phyloP scores from a whole-genome alignment of 441 rosid species.

The Corymbia citriodora region DNA sequence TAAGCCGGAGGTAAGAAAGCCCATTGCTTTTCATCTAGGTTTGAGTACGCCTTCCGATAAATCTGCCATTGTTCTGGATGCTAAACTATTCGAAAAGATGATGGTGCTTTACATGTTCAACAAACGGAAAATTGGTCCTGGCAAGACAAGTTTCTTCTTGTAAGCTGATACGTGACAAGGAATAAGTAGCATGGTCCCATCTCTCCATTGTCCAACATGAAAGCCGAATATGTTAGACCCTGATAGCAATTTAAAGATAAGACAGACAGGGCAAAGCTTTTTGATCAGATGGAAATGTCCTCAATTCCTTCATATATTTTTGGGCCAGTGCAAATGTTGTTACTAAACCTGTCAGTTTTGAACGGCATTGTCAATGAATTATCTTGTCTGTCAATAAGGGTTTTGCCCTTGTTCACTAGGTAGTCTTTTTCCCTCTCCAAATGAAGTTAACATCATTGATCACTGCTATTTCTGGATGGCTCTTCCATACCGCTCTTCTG shows the following conservation, averaged over 20 bases:
- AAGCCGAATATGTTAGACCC: not conserved
- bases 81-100: not conserved
- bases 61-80: not conserved
- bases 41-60: not conserved
- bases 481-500: not conserved
- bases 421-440: not conserved
- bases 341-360: not conserved
- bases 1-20: conserved; percentile 46
- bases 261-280: not conserved
- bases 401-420: not conserved
- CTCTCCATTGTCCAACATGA: not conserved
- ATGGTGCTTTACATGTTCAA: not conserved
- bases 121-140: not conserved
- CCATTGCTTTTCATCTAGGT: not conserved
- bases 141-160: not conserved
- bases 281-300: not conserved
- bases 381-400: not conserved
- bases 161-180: not conserved
- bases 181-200: not conserved
- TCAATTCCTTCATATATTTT: not conserved
- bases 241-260: not conserved
- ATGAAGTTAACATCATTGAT: not conserved
- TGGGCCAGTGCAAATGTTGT: not conserved
- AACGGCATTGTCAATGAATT: not conserved
- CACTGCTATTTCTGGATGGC: not conserved